These are phyloP conservation scores for Juglanconis oblonga DNA, from an alignment of 2,329 filamentous ascomycete species.

Conservation along the genomic window DNA sequence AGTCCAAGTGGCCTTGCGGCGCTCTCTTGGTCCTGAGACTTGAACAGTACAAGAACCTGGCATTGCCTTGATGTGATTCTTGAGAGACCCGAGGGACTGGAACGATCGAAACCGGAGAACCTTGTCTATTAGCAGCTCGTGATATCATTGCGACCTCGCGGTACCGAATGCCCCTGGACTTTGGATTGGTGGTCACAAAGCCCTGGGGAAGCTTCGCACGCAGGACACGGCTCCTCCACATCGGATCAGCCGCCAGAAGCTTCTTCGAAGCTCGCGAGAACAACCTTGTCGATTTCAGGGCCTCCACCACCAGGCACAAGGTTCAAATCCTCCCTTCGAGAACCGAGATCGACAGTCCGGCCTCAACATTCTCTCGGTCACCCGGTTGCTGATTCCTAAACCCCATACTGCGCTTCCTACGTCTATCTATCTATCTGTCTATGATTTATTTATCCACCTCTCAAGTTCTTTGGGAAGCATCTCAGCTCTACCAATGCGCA, in stretches of 20 bases:
- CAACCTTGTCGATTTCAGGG: conserved; percentile 11
- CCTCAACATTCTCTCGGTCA: too few relatives aligned
- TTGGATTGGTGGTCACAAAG: too few relatives aligned
- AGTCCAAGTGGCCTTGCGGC: too few relatives aligned
- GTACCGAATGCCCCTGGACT: too few relatives aligned
- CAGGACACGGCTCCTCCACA: background rate
- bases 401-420: too few relatives aligned
- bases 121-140: background rate
- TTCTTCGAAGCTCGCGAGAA: conserved; percentile 13
- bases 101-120: background rate
- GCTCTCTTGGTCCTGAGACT: too few relatives aligned
- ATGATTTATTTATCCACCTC: background rate
- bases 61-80: background rate
- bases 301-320: conserved; percentile 3
- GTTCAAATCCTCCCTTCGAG: background rate
- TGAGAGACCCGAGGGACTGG: background rate
- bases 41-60: too few relatives aligned
- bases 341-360: too few relatives aligned
- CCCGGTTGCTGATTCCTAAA: too few relatives aligned
- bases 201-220: background rate
- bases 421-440: too few relatives aligned
- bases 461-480: background rate
- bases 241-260: conserved; percentile 11
- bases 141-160: background rate
- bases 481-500: background rate